phyloP scores from a whole-genome alignment of 768 basidiomycete genomes.

The Tylopilus sp. region DNA sequence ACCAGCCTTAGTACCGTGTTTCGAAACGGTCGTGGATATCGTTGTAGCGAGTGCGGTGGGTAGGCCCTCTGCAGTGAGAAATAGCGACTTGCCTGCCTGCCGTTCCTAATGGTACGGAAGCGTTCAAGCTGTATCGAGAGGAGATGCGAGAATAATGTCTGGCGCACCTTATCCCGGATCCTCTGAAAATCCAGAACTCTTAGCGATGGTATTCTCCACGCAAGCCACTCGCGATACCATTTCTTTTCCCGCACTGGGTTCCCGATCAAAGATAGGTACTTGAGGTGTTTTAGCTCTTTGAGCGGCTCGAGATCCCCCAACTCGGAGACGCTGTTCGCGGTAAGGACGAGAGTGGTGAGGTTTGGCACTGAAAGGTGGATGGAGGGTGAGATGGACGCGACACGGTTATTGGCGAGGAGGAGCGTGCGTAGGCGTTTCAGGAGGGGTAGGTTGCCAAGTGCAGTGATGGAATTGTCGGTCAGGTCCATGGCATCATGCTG shows the following conservation, averaged over 20 bases:
- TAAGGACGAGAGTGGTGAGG: slow-evolving; percentile 77
- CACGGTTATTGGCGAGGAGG: slow-evolving; percentile 86
- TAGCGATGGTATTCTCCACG: slow-evolving; percentile 80
- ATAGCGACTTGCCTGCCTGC: slow-evolving; percentile 65
- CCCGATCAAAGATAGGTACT: slow-evolving; percentile 73
- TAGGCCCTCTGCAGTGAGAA: slow-evolving; percentile 75
- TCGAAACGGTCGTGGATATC: slow-evolving; percentile 69
- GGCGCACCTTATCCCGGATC: slow-evolving; percentile 88
- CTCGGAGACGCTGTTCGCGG: slow-evolving; percentile 76
- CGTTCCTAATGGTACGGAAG: slow-evolving; percentile 61
- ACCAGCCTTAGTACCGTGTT: slow-evolving; percentile 55
- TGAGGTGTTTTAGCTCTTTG: slow-evolving; percentile 69
- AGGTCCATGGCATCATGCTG: slow-evolving; percentile 93
- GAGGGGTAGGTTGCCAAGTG: slow-evolving; percentile 81
- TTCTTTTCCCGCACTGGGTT: slow-evolving; percentile 88
- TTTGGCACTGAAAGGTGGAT: slow-evolving; percentile 83
- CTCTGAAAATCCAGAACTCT: slow-evolving; percentile 95
- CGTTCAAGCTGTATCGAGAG: slow-evolving; percentile 27
- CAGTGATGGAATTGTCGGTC: slow-evolving; percentile 84
- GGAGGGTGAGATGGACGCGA: slow-evolving; percentile 77
- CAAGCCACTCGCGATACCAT: slow-evolving; percentile 96
- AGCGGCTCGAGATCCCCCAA: slow-evolving; percentile 84
- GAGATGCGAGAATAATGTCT: slow-evolving; percentile 27
- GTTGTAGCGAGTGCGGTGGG: slow-evolving; percentile 79
- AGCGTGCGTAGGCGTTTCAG: slow-evolving; percentile 82